phyloP scores from a whole-genome alignment of 1,284 basidiomycete species.

The Schizopora paradoxa region DNA sequence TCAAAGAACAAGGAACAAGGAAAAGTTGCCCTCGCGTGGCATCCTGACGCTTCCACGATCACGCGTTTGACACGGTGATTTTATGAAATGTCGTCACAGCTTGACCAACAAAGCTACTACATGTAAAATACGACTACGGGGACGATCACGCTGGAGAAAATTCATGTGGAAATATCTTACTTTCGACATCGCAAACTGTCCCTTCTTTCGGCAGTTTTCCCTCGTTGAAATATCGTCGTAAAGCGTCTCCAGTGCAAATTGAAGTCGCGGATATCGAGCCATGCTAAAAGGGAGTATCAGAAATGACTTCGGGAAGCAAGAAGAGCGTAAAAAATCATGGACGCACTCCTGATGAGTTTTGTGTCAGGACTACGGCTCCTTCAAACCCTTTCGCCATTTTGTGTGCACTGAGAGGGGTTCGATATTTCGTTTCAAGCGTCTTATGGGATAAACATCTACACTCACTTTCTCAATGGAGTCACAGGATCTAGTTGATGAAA shows the following conservation, averaged over 20 bases:
- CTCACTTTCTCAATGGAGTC: constrained; percentile 5
- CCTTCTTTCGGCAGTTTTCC: constrained; percentile 5
- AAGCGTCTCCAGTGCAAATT: constrained; percentile 9
- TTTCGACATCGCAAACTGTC: constrained; percentile 1
- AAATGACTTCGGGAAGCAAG: background rate
- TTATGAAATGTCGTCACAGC: no score
- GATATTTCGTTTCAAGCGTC: background rate
- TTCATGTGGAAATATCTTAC: no score
- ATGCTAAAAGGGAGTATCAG: background rate
- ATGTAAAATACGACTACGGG: no score
- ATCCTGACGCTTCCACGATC: no score
- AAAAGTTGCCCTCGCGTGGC: no score
- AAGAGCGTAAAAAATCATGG: background rate
- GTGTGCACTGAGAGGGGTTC: constrained; percentile 17
- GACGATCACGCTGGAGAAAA: no score
- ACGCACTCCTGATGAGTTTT: constrained; percentile 21
- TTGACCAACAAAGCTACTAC: no score
- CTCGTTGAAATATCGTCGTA: constrained; percentile 13
- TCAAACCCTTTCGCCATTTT: constrained; percentile 20
- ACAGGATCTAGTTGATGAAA: constrained; percentile 4
- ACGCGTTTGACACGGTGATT: no score
- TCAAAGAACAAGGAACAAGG: no score
- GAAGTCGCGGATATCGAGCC: constrained; percentile 12
- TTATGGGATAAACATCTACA: background rate
- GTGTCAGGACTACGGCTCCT: constrained; percentile 21